Percentiles rank a stretch among this genome's conserved stretches.
phyloP scores from a whole-genome alignment of 2,329 filamentous ascomycete genomes.

The Bipolaris victoriae region DNA sequence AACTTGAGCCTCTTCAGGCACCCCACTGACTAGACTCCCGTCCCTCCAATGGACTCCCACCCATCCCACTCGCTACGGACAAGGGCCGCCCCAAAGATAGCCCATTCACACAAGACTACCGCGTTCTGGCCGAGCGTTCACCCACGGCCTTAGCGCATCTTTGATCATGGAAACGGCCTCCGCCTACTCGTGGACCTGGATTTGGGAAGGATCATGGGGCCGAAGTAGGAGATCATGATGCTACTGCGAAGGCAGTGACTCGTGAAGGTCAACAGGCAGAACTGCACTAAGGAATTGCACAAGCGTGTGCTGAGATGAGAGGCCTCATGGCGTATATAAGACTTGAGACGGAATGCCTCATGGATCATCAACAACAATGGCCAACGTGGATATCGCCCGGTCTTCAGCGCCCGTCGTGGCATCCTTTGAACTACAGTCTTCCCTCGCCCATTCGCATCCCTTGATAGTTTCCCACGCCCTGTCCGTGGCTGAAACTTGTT shows the following conservation, averaged over 20 bases:
- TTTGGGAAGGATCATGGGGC: slow-evolving; percentile 21
- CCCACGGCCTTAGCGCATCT: slow-evolving; percentile 13
- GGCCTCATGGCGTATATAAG: slow-evolving; percentile 18
- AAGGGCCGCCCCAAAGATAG: slow-evolving; percentile 22
- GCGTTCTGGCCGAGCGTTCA: slow-evolving; percentile 20
- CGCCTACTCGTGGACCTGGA: slow-evolving; percentile 12
- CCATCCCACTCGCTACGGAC: neutral
- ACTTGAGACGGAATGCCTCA: slow-evolving; percentile 2
- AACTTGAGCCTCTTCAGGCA: slow-evolving; percentile 24
- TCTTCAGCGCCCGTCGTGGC: neutral
- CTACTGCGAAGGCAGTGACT: slow-evolving; percentile 17
- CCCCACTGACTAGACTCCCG: slow-evolving; percentile 12
- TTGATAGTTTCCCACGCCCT: neutral
- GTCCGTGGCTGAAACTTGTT: neutral
- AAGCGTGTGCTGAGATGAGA: slow-evolving; percentile 16
- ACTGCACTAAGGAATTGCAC: slow-evolving; percentile 6
- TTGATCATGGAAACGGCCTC: slow-evolving; percentile 11
- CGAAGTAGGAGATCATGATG: slow-evolving; percentile 10
- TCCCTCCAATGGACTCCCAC: slow-evolving; percentile 14
- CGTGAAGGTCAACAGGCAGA: slow-evolving; percentile 4
- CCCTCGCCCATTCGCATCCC: neutral
- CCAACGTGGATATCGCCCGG: slow-evolving; percentile 3
- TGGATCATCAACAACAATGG: neutral
- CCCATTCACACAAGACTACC: slow-evolving; percentile 3
- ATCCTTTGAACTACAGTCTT: slow-evolving; percentile 2